Base-by-base conservation (phyloP, 495 filamentous ascomycete genomes). In the Trichocladium antarcticum region DNA sequence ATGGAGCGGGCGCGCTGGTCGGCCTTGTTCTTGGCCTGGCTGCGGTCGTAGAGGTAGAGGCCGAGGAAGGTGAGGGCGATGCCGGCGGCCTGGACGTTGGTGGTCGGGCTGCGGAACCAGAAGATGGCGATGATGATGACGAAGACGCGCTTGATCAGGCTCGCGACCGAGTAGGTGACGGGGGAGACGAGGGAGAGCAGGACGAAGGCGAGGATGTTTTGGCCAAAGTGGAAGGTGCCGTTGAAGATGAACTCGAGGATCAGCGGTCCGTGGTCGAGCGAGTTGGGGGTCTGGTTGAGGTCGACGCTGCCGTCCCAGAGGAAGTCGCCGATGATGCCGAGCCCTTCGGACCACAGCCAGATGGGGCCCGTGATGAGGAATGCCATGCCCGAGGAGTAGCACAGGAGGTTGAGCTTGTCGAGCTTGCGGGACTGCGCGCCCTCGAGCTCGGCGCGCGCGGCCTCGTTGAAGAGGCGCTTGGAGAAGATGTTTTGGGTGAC, bases 401-500 rank as follows among this genome's bases (percentile, higher is more conserved):
- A 97, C 16, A 99, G 77, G 5, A 99, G 74, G 58, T 99, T 99
- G 24, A 99, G 77, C 65, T 97, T 97, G 67, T 99, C 92, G 31
- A 96, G 74, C 69, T 95, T 97, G 37, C 79, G 78, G 37, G 65
- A 72, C 50, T 74, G 77, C 16, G 63, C 66, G 24, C 79, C 75
- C 16, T 93, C 83, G 14, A 80, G 76, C 64, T 95, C 89, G 2
- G 83, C 81, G 16, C 76, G 76, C 8, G 87, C 83, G 20, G 84
- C 89, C 64, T 95, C 89, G 62, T 95, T 97, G 75, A 99, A 99
- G n/a, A 99, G 77, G 47, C 87, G 87, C 64, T 99, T 99, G 14
- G 90, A 96, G 56, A 95, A 95, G 47, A 99, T 99, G 61, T 99
- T 99, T 61, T 99, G 92, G 0, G 88, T 94, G 14, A 99, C 92